Base-by-base conservation (phyloP, 1,284 basidiomycete species). In the Amylostereum areolatum region DNA sequence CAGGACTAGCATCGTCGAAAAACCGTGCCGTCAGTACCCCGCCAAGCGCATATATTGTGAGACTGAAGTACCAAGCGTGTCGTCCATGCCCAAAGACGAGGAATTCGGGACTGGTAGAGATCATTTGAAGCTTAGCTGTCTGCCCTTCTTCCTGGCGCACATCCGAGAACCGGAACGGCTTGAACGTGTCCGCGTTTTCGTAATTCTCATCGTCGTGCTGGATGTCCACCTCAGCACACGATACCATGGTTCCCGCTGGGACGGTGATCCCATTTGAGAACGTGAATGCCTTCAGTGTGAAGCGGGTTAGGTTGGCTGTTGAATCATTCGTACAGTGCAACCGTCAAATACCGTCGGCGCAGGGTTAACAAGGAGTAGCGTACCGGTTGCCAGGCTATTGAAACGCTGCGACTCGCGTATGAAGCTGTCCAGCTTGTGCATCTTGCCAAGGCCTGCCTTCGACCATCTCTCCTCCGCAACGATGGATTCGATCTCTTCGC, bases 371-470 rank as follows among this genome's bases (percentile, higher is more conserved):
- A 41, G 18, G 8, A 8, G 8, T 41, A 18, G 18, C 64, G 43
- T 57, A 67, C 69, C 32, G 12, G 52, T 25, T 39, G 47, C 52
- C 3, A 65, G 46, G 0, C 66, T 63, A 32, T 65, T 58, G n/a
- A 67, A 40, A 1, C 75, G 64, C 47, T 67, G 63, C 2, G 64
- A 61, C 55, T 78, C 76, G 43, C 63, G 66, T 25, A 79, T 30
- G 57, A 78, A 74, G 52, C 75, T 78, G 56, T 78, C 75, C 2
- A 75, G 46, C 51, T 69, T 72, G 43, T 55, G 56, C 71, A 78
- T 71, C 45, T 68, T 69, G 34, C 52, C 60, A 32, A 77, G 48
- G 0, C 68, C 64, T 0, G 49, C 55, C 52, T 73, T 75, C 3
- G 72, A 66, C 73, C 75, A 75, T 1, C 75, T 75, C 4, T 74